These are phyloP conservation scores for Neonectria punicea DNA, from an alignment of 2,329 filamentous ascomycete species.

Conservation along the genomic window DNA sequence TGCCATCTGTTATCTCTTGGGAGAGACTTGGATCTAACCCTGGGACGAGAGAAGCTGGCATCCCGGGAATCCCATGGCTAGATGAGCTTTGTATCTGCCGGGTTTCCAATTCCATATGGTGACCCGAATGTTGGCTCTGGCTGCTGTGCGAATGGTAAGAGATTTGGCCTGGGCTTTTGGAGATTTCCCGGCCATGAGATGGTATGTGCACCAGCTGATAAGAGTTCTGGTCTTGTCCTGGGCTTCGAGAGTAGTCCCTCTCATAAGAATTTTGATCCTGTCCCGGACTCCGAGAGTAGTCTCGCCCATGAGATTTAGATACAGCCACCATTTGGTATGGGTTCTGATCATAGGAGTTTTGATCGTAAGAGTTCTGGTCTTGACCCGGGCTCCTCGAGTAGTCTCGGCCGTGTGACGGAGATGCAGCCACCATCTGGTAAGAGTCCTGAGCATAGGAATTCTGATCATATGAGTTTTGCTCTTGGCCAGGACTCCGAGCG, in stretches of 20 bases:
- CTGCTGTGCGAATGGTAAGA: slow-evolving; percentile 45
- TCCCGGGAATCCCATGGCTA: slow-evolving; percentile 56
- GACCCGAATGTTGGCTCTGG: slow-evolving; percentile 46
- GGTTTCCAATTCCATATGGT: slow-evolving; percentile 52
- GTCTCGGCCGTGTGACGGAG: slow-evolving; percentile 34
- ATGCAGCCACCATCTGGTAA: slow-evolving; percentile 37
- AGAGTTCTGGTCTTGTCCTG: slow-evolving; percentile 10
- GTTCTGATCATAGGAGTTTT: not conserved
- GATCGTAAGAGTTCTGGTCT: slow-evolving; percentile 23
- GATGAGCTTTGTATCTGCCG: slow-evolving; percentile 45
- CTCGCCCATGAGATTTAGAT: slow-evolving; percentile 37
- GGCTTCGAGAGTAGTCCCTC: slow-evolving; percentile 9
- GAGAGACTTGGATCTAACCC: slow-evolving; percentile 67
- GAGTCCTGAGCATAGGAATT: not conserved
- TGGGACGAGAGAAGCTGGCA: slow-evolving; percentile 69
- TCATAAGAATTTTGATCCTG: slow-evolving; percentile 14
- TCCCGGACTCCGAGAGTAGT: slow-evolving; percentile 13
- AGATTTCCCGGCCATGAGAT: slow-evolving; percentile 47
- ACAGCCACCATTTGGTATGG: slow-evolving; percentile 33
- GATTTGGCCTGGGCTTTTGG: slow-evolving; percentile 46
- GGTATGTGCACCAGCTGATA: slow-evolving; percentile 9
- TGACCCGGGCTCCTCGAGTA: slow-evolving; percentile 7
- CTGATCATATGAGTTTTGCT: slow-evolving; percentile 13
- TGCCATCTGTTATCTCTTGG: slow-evolving; percentile 67
- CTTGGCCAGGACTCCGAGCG: slow-evolving; percentile 2